Evolutionary conservation across 1,139 yeast genomes (phyloP), one percentile per base, ranked within the genome.

Genomic region (Arxiozyma telluris): DNA sequence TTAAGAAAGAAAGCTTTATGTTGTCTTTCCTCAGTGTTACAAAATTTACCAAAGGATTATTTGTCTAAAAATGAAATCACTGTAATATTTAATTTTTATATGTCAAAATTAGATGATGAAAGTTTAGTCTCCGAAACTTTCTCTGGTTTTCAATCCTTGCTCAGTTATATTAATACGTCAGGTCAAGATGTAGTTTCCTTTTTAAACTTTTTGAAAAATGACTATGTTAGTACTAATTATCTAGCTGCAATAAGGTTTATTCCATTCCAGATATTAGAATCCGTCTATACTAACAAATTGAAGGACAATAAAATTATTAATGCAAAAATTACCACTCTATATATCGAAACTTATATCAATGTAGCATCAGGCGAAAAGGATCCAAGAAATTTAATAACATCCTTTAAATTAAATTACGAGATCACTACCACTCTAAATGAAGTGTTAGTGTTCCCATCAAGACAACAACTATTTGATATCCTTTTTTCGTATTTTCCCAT

Each of bases 401-500:
- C 96, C 0, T 90, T 93, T 64, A 70, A 74, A 4, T 68, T 89
- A 52, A 82, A 85, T 61, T 62, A 70, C 15, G 55, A 55, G 4
- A 79, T 93, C 27, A 76, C 85, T 30, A 60, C 71, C 9, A 60
- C 61, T 11, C 76, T 86, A 49, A 66, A 71, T 0, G 75, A 82
- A 51, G 9, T 39, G 4, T 6, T 38, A 12, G 73, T 74, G 43
- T 57, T 61, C 0, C 64, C 70, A 2, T 69, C 62, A 53, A 69
- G 74, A 30, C 84, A 83, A 57, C 89, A 87, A 30, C 69, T 93
- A 55, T 93, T 91, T 65, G 98, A 94, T 66, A 82, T 87, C 42
- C 77, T 90, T 44, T 93, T 93, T 67, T 93, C 98, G 69, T 94
- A 94, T 71, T 94, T 91, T 71, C 99, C 99, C 4, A 91, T 94